These are phyloP conservation scores for Hypoxylon sp. DNA, from an alignment of 2,329 filamentous ascomycete genomes.

Conservation along the genomic window DNA sequence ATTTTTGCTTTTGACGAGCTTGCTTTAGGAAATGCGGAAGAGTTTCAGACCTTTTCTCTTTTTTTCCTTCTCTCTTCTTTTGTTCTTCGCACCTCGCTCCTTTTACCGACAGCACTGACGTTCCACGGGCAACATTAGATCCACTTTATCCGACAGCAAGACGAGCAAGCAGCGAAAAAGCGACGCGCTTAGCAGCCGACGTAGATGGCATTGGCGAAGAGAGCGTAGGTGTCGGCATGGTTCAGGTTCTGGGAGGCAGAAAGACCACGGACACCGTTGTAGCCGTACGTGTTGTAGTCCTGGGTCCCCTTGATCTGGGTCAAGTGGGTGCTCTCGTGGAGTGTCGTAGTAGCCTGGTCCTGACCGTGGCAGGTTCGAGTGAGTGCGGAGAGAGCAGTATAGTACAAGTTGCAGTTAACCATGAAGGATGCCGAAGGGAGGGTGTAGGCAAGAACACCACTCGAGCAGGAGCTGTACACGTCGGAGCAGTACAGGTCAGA, in stretches of 20 bases:
- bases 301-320: constrained; percentile 65
- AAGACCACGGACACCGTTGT: constrained; percentile 66
- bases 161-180: not conserved
- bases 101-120: not conserved
- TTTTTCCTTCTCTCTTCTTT: constrained; percentile 11
- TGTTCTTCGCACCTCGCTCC: not conserved
- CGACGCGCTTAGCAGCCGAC: constrained; percentile 57
- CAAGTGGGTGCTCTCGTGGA: constrained; percentile 77
- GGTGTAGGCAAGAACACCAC: constrained; percentile 72
- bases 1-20: constrained; percentile 8
- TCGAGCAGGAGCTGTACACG: constrained; percentile 65
- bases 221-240: constrained; percentile 73
- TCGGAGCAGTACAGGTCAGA: constrained; percentile 74
- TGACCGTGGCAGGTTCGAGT: constrained; percentile 71
- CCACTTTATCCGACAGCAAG: constrained; percentile 16
- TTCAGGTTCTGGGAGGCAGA: constrained; percentile 65
- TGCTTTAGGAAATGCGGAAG: constrained; percentile 5
- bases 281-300: constrained; percentile 48
- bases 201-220: constrained; percentile 57
- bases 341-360: constrained; percentile 74
- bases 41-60: not conserved
- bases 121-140: constrained; percentile 14
- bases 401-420: constrained; percentile 74
- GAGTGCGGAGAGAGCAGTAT: constrained; percentile 66
- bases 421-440: constrained; percentile 68